Evolutionary conservation across 2,329 filamentous ascomycete species (phyloP).

Genomic region (Lecanicillium sp.): DNA sequence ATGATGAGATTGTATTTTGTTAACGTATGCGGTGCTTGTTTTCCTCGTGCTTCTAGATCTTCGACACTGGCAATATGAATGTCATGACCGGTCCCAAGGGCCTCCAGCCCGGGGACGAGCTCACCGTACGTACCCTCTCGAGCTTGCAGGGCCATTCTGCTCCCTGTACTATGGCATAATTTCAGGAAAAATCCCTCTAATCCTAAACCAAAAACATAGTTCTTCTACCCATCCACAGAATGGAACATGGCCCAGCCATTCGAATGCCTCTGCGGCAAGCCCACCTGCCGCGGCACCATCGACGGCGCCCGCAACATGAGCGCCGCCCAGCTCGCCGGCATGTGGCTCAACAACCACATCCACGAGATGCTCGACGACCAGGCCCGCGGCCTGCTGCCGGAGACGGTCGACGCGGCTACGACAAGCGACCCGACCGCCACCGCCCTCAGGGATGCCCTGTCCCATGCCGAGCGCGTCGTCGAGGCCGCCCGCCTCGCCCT

Average conservation of each 20-base stretch:
- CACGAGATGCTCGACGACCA: slow-evolving; percentile 42
- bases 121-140: slow-evolving; percentile 36
- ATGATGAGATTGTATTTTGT: slow-evolving; percentile 5
- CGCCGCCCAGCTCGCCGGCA: slow-evolving; percentile 42
- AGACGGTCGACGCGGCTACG: slow-evolving; percentile 10
- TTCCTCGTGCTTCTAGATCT: slow-evolving; percentile 36
- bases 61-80: slow-evolving; percentile 49
- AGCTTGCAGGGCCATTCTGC: not conserved
- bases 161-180: no score
- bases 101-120: slow-evolving; percentile 46
- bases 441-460: slow-evolving; percentile 34
- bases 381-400: slow-evolving; percentile 1
- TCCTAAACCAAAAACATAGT: slow-evolving; percentile 29
- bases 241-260: slow-evolving; percentile 70
- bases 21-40: no score
- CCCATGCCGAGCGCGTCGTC: slow-evolving; percentile 38
- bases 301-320: slow-evolving; percentile 55
- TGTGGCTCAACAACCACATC: slow-evolving; percentile 58
- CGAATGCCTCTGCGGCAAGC: slow-evolving; percentile 52
- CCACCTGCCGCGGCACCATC: slow-evolving; percentile 54
- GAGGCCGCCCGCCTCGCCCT: slow-evolving; percentile 37
- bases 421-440: slow-evolving; percentile 30
- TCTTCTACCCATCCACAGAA: slow-evolving; percentile 71
- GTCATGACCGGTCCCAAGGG: slow-evolving; percentile 52
- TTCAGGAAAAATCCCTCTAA: no score